Evolutionary conservation across 805 yeast genomes (phyloP), one percentile per base, ranked within the genome.

Genomic region (Cyberlindnera maclurae): DNA sequence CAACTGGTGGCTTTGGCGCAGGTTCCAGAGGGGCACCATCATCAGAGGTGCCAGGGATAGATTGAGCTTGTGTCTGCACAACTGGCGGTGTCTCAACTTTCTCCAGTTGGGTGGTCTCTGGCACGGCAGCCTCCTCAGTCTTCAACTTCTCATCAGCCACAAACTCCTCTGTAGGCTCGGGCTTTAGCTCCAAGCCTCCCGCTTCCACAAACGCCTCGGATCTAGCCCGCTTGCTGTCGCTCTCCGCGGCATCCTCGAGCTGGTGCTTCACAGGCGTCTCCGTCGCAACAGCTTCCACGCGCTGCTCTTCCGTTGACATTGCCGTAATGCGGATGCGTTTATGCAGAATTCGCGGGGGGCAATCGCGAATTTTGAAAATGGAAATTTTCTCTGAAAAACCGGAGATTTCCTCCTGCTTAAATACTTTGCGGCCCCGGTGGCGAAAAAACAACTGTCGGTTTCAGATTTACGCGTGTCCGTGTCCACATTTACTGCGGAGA

Each of bases 1-100:
- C 88, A 3, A 68, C 55, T 2, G 83, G 75, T 1, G 93, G 93
- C 41, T 75, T 72, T 11, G 93, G 89, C 4, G 89, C 90, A 3
- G 93, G 87, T 12, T 52, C 60, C 58, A 63, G 39, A 20, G 24
- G 24, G 24, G 24, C 8, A 20, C 24, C 24, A 20, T 20, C 8
- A 8, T 5, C 8, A 20, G 8, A 8, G 8, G 24, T 20, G 24
- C 24, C 24, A 5, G 24, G 8, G 24, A 20, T 6, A 6, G 24
- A 20, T 3, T 29, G 5, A 12, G 12, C 22, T 17, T 26, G 29
- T 26, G 36, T 12, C 18, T 18, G 35, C 7, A 26, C 26, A 5
- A 22, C 18, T 2, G 20, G 11, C 15, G 9, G 12, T 15, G 32
- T 5, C 17, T 11, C 34, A 8, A 30, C 13, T 4, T 8, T 27